Base-by-base conservation (phyloP, 2,329 filamentous ascomycete species). In the Botrytis sinoallii region DNA sequence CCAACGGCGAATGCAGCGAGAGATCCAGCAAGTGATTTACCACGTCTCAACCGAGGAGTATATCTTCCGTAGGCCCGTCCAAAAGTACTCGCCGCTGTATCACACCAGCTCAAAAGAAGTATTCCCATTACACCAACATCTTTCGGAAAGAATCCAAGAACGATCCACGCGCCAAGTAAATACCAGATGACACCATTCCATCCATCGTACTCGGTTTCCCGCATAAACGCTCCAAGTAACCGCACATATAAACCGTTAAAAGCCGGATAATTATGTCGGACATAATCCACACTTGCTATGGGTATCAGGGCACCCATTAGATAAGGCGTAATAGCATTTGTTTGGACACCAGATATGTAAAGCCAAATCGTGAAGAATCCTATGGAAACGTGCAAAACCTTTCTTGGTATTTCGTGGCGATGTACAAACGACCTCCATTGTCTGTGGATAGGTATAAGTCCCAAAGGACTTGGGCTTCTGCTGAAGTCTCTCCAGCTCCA, bases 101-200 rank as follows among this genome's bases (percentile, higher is more conserved):
- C 96, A 83, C 96, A 99, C 96, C 96, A 99, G 81, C 93, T 97
- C 38, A 99, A 89, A 59, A 99, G 88, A 79, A 99, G 86, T 61
- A 98, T 92, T 75, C 92, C 91, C 86, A 98, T 92, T 67, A 97
- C 92, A 12, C 92, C 94, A 38, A 99, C 88, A 79, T 99, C 96
- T 84, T 98, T 99, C 76, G 95, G 94, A 82, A 97, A 94, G 82
- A 93, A 94, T 77, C 89, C 89, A 77, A 98, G 88, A 25, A 95
- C 94, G 46, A 91, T 87, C 90, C 94, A 98, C 42, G 94, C 91
- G 73, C 96, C 96, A 12, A 98, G 88, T 16, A 99, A 89, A 83
- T 98, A 99, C 86, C 93, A 98, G 77, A 99, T 97, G 78, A 98
- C 95, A 70, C 96, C 96, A 82, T 99, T 99, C 87, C 94, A 99